phyloP scores from a whole-genome alignment of 2,329 filamentous ascomycete species.

The Botrytis deweyae region DNA sequence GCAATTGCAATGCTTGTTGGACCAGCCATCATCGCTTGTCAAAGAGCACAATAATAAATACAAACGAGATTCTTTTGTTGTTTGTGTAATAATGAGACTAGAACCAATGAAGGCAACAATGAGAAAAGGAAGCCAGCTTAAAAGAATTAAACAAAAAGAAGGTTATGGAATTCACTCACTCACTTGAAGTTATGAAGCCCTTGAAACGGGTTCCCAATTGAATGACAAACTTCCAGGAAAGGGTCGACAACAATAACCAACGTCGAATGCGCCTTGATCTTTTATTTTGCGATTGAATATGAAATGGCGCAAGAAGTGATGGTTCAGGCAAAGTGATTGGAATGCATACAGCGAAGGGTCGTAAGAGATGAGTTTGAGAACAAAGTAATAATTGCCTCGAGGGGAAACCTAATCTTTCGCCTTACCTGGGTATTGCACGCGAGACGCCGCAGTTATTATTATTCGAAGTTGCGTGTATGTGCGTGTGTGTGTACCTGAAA shows the following conservation, averaged over 20 bases:
- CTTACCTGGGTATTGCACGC: slow-evolving; percentile 19
- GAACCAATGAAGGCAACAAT: not conserved
- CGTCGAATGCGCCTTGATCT: not conserved
- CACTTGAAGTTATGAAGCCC: slow-evolving; percentile 16
- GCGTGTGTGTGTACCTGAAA: not conserved
- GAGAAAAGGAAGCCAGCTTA: not conserved
- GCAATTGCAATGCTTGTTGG: slow-evolving; percentile 32
- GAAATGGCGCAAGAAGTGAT: slow-evolving; percentile 1
- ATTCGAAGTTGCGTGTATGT: not conserved
- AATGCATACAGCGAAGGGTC: slow-evolving; percentile 13
- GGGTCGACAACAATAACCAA: slow-evolving; percentile 17
- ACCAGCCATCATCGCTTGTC: slow-evolving; percentile 28
- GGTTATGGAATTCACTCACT: not conserved
- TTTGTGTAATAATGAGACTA: not conserved
- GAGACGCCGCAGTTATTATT: slow-evolving; percentile 21
- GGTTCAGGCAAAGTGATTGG: slow-evolving; percentile 16
- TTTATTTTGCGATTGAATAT: slow-evolving; percentile 11
- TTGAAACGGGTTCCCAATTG: not conserved
- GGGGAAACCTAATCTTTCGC: slow-evolving; percentile 18
- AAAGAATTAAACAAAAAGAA: not conserved
- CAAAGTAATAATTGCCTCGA: slow-evolving; percentile 17
- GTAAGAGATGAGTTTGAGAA: slow-evolving; percentile 17
- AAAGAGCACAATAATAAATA: not conserved
- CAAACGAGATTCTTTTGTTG: slow-evolving; percentile 3
- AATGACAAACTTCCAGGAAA: not conserved